Percentiles rank a stretch among this genome's conserved stretches.
These are phyloP conservation scores for Diplocarpon mali DNA, from an alignment of 2,329 filamentous ascomycete species.

Conservation along the genomic window DNA sequence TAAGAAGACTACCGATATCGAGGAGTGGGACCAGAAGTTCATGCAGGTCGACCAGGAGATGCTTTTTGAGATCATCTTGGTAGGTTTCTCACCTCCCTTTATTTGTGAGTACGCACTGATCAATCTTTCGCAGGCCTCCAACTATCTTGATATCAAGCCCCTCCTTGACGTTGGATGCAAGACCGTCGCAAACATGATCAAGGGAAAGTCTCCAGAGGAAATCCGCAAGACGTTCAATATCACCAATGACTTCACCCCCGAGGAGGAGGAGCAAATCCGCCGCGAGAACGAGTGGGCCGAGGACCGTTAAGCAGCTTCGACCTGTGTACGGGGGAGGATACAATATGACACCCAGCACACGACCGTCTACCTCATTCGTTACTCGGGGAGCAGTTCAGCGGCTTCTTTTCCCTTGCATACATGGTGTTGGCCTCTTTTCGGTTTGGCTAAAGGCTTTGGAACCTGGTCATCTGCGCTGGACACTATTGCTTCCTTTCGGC, in stretches of 20 bases:
- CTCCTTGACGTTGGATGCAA: constrained; percentile 98
- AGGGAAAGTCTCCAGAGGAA: constrained; percentile 98
- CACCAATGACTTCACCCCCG: constrained; percentile 96
- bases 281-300: constrained; percentile 88
- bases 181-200: constrained; percentile 99
- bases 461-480: neutral
- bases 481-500: neutral
- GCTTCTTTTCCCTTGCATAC: neutral
- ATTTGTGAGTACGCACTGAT: constrained; percentile 5
- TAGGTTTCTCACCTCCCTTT: constrained; percentile 35
- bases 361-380: neutral
- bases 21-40: constrained; percentile 99
- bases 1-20: constrained; percentile 98
- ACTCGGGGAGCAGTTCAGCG: neutral
- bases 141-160: constrained; percentile 98
- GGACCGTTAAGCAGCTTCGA: constrained; percentile 46
- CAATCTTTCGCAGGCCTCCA: constrained; percentile 57
- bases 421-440: neutral
- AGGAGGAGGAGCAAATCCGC: constrained; percentile 97
- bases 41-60: constrained; percentile 99
- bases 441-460: neutral
- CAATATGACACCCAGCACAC: neutral
- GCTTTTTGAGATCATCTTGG: constrained; percentile 98
- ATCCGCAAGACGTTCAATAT: constrained; percentile 99
- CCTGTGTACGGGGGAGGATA: neutral